A percentile compares a stretch with the other conserved stretches of the same genome.
Conservation (phyloP, 306 rosid species). For the Senna siamea region DNA sequence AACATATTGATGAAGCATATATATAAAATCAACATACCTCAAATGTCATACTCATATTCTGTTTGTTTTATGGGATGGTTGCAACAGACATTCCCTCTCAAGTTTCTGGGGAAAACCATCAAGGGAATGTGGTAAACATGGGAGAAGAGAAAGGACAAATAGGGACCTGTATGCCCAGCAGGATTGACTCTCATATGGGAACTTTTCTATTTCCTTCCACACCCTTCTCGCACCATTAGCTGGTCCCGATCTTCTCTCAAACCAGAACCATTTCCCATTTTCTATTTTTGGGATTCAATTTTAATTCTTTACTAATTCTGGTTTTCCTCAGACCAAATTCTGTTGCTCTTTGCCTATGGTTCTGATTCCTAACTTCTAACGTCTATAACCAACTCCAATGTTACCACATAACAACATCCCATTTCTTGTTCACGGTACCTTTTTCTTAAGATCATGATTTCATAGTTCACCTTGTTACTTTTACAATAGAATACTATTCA, state of each 20-base stretch:
- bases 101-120: slow-evolving; percentile 46
- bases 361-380: background rate
- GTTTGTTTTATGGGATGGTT: background rate
- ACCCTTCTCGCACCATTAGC: slow-evolving; percentile 47
- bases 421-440: too few relatives aligned
- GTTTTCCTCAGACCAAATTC: background rate
- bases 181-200: slow-evolving; percentile 35
- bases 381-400: background rate
- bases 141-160: slow-evolving; percentile 11
- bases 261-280: slow-evolving; percentile 31
- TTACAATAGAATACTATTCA: too few relatives aligned
- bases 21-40: slow-evolving; percentile 41
- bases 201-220: slow-evolving; percentile 40
- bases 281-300: slow-evolving; percentile 30
- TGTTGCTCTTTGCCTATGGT: too few relatives aligned
- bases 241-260: slow-evolving; percentile 34
- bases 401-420: background rate
- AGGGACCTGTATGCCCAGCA: slow-evolving; percentile 25
- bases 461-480: too few relatives aligned
- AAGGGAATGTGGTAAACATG: slow-evolving; percentile 50
- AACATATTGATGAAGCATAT: background rate
- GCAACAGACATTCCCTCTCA: slow-evolving; percentile 55
- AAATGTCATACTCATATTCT: slow-evolving; percentile 27
- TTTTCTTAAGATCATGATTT: too few relatives aligned
- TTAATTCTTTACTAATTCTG: slow-evolving; percentile 50